Evolutionary conservation across 257 asterid species (phyloP), one percentile per base, ranked within the genome.

Genomic region (Forsythia suspensa): DNA sequence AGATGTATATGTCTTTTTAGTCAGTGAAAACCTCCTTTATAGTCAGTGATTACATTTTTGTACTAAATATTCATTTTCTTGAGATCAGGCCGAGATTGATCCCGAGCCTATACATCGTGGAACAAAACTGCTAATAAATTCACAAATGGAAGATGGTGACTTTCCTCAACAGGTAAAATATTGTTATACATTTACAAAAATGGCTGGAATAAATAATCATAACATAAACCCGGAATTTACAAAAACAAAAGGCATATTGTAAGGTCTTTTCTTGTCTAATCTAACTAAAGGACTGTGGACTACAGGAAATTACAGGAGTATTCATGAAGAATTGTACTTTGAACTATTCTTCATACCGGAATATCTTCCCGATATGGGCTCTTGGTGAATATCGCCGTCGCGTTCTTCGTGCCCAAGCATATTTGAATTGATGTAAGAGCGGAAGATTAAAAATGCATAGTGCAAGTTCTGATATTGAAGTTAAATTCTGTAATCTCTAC

Each of bases 361-460:
- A 87, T 46, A 85, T 85, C n/a, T 89, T 87, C 18, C 92, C 91
- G 0, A 81, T 82, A 71, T 89, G 91, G 92, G 88, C 88, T 71
- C 71, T 89, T 41, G 89, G 80, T 20, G 77, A 85, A 80, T 89
- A 87, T 66, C 86, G 77, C 4, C 82, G 81, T 4, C 83, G 63
- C 41, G 43, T 84, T 55, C 75, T 80, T 57, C 59, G 42, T 70
- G 65, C 13, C 3, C 51, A 43, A 43, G 10, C 51, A 43, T 43
- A 43, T 8, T 43, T 8, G 51, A 43, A 43, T 42, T 42, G 46
- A 42, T 3, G 46, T 5, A 42, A 42, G 46, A 8, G 46, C 1
- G 9, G 46, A 42, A 4, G 8, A 4, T 4, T 42, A 42, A 43
- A 43, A 12, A 43, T 43, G 10, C 44, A 41, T 2, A 41, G 8